Evolutionary conservation across 495 filamentous ascomycete genomes (phyloP), one percentile per base, ranked within the genome.

Genomic region (Rhizodiscina lignyota): DNA sequence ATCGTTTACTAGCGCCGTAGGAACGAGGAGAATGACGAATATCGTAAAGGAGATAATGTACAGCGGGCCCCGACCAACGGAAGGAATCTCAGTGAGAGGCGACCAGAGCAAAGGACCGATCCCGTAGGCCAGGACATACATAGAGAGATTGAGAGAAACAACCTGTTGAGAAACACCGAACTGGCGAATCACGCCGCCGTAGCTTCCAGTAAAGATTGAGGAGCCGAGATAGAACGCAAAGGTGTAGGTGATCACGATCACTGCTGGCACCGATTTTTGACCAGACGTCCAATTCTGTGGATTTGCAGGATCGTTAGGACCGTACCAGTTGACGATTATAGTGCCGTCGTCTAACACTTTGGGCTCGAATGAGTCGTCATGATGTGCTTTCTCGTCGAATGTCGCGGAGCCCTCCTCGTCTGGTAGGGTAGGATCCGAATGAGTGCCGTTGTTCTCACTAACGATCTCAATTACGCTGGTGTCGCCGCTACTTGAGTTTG

Each of bases 101-200:
- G 51, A 56, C 42, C 55, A 64, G 11, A 66, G 21, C 30, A 69
- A 36, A 3, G 65, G 64, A 0, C 64, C 64, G 13, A 56, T 46
- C 6, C 53, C 64, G 45, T 68, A 70, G 4, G 59, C 67, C 1
- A 70, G 50, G 4, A 72, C 64, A 35, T 70, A 72, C 13, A 70
- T 52, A 0, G 64, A 54, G n/a, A 71, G 53, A 5, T 64, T 63
- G 0, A 70, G 47, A 1, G 64, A 58, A 13, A 60, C 62, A 0
- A 50, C 34, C 16, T 61, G 36, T 5, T 41, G 37, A 13, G 37
- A 45, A 20, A 69, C 62, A 8, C 55, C 55, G 33, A 67, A 70
- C 5, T 49, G 36, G 10, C 56, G 33, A 46, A 61, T 54, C 20
- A 69, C 42, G 10, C 48, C 48, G n/a, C 16, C 18, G 40, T 18